These are phyloP conservation scores for Paxillus ammoniavirescens DNA, from an alignment of 768 basidiomycete genomes.

Conservation along the genomic window DNA sequence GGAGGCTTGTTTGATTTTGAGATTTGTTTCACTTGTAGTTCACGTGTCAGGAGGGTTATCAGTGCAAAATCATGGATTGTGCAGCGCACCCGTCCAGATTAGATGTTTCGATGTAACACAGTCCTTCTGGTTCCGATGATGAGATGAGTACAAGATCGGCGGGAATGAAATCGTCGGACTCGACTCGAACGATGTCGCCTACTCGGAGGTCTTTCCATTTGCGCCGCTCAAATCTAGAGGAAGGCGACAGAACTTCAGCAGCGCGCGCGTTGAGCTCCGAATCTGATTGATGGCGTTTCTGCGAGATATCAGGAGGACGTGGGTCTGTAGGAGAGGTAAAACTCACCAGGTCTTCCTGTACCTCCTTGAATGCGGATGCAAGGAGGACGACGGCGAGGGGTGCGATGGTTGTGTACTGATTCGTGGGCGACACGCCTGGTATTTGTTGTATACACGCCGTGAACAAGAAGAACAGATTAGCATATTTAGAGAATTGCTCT, in stretches of 20 bases:
- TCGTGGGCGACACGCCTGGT: constrained; percentile 95
- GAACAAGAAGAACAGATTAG: constrained; percentile 98
- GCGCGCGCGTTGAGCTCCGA: constrained; percentile 82
- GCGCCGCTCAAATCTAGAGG: constrained; percentile 64
- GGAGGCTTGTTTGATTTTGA: constrained; percentile 97
- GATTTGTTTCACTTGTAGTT: constrained; percentile 80
- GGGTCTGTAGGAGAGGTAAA: neutral
- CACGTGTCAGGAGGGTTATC: neutral
- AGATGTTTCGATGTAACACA: constrained; percentile 97
- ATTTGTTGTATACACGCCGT: constrained; percentile 98
- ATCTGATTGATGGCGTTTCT: constrained; percentile 98
- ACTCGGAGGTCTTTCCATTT: constrained; percentile 91
- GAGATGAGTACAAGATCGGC: constrained; percentile 88
- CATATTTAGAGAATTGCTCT: constrained; percentile 99
- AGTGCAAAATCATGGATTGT: neutral
- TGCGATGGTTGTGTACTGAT: constrained; percentile 90
- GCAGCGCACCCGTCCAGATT: constrained; percentile 87
- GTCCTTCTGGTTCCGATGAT: constrained; percentile 93
- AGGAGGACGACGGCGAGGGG: constrained; percentile 87
- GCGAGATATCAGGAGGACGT: constrained; percentile 11
- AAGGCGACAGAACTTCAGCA: constrained; percentile 68
- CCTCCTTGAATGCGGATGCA: constrained; percentile 94
- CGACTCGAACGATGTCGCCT: constrained; percentile 89
- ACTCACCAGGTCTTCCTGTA: constrained; percentile 81
- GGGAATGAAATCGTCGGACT: constrained; percentile 92